Evolutionary conservation across 2,329 filamentous ascomycete genomes (phyloP), one percentile per base, ranked within the genome.

Genomic region (Colletotrichum sp.): DNA sequence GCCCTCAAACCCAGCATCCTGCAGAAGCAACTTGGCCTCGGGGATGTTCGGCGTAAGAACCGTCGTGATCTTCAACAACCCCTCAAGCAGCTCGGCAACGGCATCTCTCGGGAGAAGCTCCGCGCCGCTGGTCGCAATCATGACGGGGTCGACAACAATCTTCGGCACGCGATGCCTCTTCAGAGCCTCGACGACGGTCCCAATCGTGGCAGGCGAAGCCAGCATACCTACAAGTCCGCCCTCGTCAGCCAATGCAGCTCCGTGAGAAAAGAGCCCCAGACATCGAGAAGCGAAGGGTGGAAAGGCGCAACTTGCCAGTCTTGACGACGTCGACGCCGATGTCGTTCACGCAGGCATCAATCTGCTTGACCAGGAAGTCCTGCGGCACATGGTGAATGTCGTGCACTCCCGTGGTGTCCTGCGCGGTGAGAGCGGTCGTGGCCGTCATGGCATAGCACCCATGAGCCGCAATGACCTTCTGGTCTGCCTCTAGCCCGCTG

Each of bases 371-470:
- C 28, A 98, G 92, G 84, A 99, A 98, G 6, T 89, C 88, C 0
- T 95, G 88, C 0, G 96, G 96, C 9, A 95, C 91, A 72, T 94
- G 87, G 81, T 98, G 95, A 68, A 99, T 95, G 78, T 90, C 95
- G 77, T 92, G 89, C 16, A 99, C 96, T 6, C 95, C 95, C 69
- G 91, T 89, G 0, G 97, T 99, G 85, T 99, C 98, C 83, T 99
- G 97, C 18, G 95, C 96, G n/a, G 97, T 99, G 82, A 99, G 88
- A 24, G 96, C 96, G 16, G 96, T 98, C 12, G 96, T 98, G 26
- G 96, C 95, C 67, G 96, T 98, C 93, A 98, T 98, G 76, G 95
- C 96, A 89, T 99, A 99, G 86, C 95, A 97, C 76, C 94, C 93
- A 90, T 99, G 96, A 21, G 95, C 95, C 60, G 96, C 94, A 76